A percentile compares a stretch with the other conserved stretches of the same genome.
Conservation (phyloP, 257 asterid species). For the Agastache rugosa region DNA sequence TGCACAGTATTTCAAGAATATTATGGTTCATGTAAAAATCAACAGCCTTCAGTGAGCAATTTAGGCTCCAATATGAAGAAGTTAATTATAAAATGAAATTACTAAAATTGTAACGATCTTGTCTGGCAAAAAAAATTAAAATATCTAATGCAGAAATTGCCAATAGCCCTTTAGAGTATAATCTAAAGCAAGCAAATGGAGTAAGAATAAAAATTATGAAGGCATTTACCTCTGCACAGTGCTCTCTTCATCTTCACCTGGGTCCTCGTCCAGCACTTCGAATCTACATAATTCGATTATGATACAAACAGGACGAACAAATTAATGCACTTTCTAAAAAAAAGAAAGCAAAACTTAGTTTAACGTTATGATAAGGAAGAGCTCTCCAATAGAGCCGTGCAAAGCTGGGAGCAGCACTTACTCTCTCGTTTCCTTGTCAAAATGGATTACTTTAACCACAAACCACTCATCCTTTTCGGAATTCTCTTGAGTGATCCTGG, state of each 20-base stretch:
- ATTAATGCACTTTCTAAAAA: background rate
- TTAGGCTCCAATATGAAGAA: background rate
- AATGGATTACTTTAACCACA: slow-evolving; percentile 92
- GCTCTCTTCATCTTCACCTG: slow-evolving; percentile 97
- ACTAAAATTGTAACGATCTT: background rate
- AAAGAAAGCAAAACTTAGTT: background rate
- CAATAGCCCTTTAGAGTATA: background rate
- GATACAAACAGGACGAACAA: slow-evolving; percentile 16
- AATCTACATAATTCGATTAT: slow-evolving; percentile 53
- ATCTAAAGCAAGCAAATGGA: slow-evolving; percentile 4
- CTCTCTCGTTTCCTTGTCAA: slow-evolving; percentile 92
- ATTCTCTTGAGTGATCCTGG: slow-evolving; percentile 87
- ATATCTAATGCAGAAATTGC: slow-evolving; percentile 2
- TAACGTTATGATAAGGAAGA: background rate
- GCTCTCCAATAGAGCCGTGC: background rate
- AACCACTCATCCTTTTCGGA: slow-evolving; percentile 96
- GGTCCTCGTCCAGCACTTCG: slow-evolving; percentile 96
- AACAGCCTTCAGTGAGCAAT: background rate
- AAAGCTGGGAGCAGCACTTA: slow-evolving; percentile 45
- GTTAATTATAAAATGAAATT: slow-evolving; percentile 3
- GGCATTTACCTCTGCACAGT: slow-evolving; percentile 74
- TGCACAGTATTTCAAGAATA: background rate
- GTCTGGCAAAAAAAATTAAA: background rate
- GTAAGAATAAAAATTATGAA: background rate
- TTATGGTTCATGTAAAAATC: slow-evolving; percentile 13